Evolutionary conservation across 2,329 filamentous ascomycete species (phyloP).

Genomic region (Fonsecaea erecta): DNA sequence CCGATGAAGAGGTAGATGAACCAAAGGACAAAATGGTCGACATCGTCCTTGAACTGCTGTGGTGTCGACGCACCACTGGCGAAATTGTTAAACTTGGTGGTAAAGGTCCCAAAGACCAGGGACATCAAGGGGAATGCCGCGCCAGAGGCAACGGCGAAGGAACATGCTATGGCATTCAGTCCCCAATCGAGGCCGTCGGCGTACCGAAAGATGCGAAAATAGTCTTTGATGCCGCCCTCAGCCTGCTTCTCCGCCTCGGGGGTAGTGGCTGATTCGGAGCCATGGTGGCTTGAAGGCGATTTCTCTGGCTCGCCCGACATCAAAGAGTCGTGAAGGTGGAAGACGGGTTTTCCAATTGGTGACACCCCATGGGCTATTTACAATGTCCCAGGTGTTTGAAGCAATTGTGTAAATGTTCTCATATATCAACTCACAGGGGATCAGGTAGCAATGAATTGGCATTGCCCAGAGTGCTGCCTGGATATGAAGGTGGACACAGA

Average conservation of each 20-base stretch:
- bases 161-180: slow-evolving; percentile 32
- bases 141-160: slow-evolving; percentile 38
- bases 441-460: neutral
- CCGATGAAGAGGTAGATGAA: slow-evolving; percentile 47
- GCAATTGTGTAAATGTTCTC: neutral
- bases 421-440: neutral
- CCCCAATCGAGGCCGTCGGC: slow-evolving; percentile 35
- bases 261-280: neutral
- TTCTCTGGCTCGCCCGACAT: slow-evolving; percentile 23
- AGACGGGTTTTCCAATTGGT: neutral
- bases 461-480: slow-evolving; percentile 1
- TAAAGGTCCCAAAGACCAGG: slow-evolving; percentile 44
- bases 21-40: slow-evolving; percentile 39
- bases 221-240: slow-evolving; percentile 30
- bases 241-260: slow-evolving; percentile 22
- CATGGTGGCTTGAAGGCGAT: slow-evolving; percentile 15
- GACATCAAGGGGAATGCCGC: slow-evolving; percentile 45
- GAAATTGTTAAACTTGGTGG: slow-evolving; percentile 40
- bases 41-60: slow-evolving; percentile 33
- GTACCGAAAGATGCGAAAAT: slow-evolving; percentile 34
- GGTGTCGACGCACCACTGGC: slow-evolving; percentile 27
- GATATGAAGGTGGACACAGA: neutral
- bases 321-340: neutral
- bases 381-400: neutral
- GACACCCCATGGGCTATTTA: neutral